Conservation (phyloP, 257 asterid species). For the Cordia subcordata region DNA sequence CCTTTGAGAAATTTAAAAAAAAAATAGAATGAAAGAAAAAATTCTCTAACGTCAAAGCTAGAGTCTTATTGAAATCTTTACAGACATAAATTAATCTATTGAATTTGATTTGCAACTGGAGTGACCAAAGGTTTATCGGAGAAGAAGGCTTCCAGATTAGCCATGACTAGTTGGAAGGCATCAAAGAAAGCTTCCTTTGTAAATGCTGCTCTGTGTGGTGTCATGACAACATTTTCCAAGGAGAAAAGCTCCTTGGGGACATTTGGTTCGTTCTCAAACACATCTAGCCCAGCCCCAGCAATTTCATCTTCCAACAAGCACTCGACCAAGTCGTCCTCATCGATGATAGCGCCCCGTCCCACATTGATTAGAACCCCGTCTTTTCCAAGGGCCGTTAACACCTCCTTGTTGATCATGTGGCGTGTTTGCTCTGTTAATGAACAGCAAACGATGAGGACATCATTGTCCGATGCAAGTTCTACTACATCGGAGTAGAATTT, state of each 20-base stretch:
- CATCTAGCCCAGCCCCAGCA: slow-evolving; percentile 68
- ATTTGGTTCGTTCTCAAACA: slow-evolving; percentile 53
- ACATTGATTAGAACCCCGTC: slow-evolving; percentile 29
- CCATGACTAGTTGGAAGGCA: slow-evolving; percentile 26
- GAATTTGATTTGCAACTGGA: not conserved
- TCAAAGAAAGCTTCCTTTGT: slow-evolving; percentile 36
- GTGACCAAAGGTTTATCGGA: slow-evolving; percentile 40
- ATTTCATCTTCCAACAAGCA: slow-evolving; percentile 40
- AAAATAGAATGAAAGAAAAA: too few species aligned
- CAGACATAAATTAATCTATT: too few species aligned
- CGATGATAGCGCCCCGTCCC: slow-evolving; percentile 36
- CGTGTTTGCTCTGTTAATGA: slow-evolving; percentile 18
- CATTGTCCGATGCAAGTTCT: slow-evolving; percentile 21
- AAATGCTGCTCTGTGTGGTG: slow-evolving; percentile 28
- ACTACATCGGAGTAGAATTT: slow-evolving; percentile 10
- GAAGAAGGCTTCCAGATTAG: slow-evolving; percentile 19
- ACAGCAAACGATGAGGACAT: slow-evolving; percentile 28
- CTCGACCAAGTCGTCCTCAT: slow-evolving; percentile 44
- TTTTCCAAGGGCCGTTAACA: slow-evolving; percentile 27
- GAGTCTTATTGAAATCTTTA: too few species aligned
- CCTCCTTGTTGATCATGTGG: slow-evolving; percentile 30
- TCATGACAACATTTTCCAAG: slow-evolving; percentile 10
- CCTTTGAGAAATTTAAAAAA: too few species aligned
- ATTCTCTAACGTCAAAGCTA: too few species aligned
- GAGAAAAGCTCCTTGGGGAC: slow-evolving; percentile 23